Percentiles rank a stretch among this genome's conserved stretches.
Conservation (phyloP, 116 monocot species). For the Posidonia oceanica region DNA sequence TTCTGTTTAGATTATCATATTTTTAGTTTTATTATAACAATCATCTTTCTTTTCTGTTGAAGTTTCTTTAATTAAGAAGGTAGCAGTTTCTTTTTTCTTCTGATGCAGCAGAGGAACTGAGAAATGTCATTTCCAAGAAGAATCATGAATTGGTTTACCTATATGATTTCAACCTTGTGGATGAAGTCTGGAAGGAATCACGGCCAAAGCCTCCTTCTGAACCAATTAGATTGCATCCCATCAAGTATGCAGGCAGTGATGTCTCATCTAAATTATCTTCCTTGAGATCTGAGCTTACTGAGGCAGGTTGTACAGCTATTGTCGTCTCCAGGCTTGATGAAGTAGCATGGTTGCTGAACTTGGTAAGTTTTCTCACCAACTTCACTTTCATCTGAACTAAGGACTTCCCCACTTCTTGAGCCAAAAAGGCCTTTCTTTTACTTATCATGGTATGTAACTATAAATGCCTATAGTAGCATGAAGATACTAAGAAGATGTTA, state of each 20-base stretch:
- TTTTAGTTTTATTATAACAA: constrained; percentile 1
- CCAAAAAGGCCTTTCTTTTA: too few relatives aligned
- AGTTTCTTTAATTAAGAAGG: constrained; percentile 37
- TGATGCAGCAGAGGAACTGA: constrained; percentile 83
- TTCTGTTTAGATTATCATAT: not conserved
- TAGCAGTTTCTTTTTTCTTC: constrained; percentile 91
- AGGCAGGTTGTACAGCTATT: constrained; percentile 61
- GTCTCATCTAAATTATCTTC: constrained; percentile 55
- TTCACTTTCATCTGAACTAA: not conserved
- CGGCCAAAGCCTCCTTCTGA: constrained; percentile 57
- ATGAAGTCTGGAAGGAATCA: constrained; percentile 76
- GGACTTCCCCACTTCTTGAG: not conserved
- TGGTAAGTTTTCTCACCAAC: constrained; percentile 42
- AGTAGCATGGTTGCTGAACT: constrained; percentile 90
- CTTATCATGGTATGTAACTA: too few relatives aligned
- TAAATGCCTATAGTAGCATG: too few relatives aligned
- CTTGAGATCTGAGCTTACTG: constrained; percentile 49
- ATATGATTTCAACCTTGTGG: constrained; percentile 70
- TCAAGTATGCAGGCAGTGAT: constrained; percentile 84
- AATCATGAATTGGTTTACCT: constrained; percentile 80
- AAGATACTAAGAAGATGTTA: too few relatives aligned
- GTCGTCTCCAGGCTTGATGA: constrained; percentile 92
- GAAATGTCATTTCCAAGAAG: constrained; percentile 48
- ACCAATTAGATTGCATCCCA: constrained; percentile 79
- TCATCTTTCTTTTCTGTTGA: constrained; percentile 3